Evolutionary conservation across 2,329 filamentous ascomycete genomes (phyloP), one percentile per base, ranked within the genome.

Genomic region (Tolypocladium paradoxum): DNA sequence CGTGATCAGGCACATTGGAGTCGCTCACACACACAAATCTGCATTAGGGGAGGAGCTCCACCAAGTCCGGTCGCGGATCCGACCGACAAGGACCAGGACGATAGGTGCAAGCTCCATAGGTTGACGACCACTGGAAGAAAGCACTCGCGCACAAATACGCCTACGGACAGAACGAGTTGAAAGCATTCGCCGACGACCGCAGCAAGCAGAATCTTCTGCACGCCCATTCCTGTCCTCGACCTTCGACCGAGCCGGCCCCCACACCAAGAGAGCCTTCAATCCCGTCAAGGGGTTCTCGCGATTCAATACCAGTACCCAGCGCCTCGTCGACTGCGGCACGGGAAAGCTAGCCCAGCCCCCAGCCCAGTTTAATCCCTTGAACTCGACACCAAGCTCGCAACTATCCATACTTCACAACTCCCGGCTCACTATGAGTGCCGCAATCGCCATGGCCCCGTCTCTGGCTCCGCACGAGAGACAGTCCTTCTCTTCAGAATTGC

Each of bases 381-480:
- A 31, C 16, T n/a, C 27, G 27, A 20, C 27, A 12, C 8, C 24
- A 29, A 29, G n/a, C 24, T 29, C 6, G 40, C 22, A 1, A 9
- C 18, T 45, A 52, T 43, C 35, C 18, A 31, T 36, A 6, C 29
- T 2, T 22, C 11, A 8, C 16, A 9, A 34, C 33, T 48, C 27
- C 22, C n/a, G 2, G n/a, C 59, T 62, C 68, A 83, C 62, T 67
- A 85, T 85, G 82, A 85, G 81, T 74, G 76, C 82, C 67, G 81
- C 80, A 69, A 78, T 85, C 66, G 80, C 82, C 64, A 84, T 85
- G 82, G 82, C 79, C 65, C 81, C 82, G 60, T 84, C 82, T 67
- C 82, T 82, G 64, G 82, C 81, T 70, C 82, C 81, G 60, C 81
- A 84, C 68, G 82, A 85, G 67, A 75, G 81, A 66, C 72, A 79